Percentiles rank a stretch among this genome's conserved stretches.
These are phyloP conservation scores for Hemerocallis citrina DNA, from an alignment of 106 monocot genomes.

Conservation along the genomic window DNA sequence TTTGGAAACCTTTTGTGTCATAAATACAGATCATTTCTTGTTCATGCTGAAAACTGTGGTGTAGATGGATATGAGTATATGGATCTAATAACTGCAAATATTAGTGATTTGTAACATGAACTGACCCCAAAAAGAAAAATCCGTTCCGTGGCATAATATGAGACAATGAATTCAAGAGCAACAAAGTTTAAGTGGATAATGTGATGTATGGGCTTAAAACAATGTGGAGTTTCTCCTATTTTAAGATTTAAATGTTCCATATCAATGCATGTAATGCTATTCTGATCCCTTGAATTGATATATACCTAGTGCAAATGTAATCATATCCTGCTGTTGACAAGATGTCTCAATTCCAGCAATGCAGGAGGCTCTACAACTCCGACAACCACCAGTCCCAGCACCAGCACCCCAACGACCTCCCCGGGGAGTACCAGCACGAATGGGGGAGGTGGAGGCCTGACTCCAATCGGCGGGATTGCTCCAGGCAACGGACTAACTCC, in stretches of 20 bases:
- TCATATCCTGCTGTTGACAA: neutral
- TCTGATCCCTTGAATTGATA: neutral
- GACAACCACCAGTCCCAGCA: neutral
- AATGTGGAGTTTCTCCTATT: too few species aligned
- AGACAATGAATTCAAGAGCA: too few species aligned
- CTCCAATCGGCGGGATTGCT: neutral
- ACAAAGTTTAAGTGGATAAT: neutral
- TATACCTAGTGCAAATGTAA: neutral
- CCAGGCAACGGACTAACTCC: constrained; percentile 2
- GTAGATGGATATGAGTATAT: too few species aligned
- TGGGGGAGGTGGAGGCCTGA: neutral
- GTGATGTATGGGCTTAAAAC: too few species aligned
- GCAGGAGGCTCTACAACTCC: neutral
- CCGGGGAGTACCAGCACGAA: neutral
- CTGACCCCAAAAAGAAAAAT: too few species aligned
- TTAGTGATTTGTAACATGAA: too few species aligned
- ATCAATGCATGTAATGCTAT: neutral
- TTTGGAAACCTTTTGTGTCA: too few species aligned
- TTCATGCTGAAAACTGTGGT: too few species aligned
- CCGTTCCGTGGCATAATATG: too few species aligned
- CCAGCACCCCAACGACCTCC: neutral
- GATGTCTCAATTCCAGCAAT: neutral
- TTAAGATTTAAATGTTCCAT: too few species aligned
- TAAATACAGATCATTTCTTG: too few species aligned
- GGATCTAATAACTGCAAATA: too few species aligned